A percentile compares a stretch with the other conserved stretches of the same genome.
Evolutionary conservation across 2,329 filamentous ascomycete species (phyloP).

Genomic region (Sporothrix mexicana): DNA sequence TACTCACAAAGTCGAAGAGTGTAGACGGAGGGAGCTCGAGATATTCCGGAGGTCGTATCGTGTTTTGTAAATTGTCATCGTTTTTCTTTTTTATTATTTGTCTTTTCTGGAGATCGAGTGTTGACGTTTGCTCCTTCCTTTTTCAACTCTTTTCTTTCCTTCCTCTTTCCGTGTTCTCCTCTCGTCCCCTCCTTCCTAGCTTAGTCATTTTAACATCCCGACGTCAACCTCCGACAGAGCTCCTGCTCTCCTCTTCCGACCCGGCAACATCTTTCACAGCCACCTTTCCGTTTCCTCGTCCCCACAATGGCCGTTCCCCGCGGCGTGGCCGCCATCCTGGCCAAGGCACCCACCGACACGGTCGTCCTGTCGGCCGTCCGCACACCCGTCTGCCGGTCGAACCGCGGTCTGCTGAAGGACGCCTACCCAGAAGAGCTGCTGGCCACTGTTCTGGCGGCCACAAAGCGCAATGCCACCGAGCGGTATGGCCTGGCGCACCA

Average conservation of each 20-base stretch:
- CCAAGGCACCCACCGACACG: constrained; percentile 79
- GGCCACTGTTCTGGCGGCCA: constrained; percentile 68
- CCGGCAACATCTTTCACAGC: not conserved
- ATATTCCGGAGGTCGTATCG: not conserved
- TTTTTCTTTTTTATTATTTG: not conserved
- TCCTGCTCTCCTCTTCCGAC: not conserved
- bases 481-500: constrained; percentile 74
- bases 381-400: constrained; percentile 82
- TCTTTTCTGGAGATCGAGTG: not conserved
- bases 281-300: not conserved
- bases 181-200: not conserved
- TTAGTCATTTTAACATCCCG: not conserved
- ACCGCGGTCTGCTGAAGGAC: constrained; percentile 83
- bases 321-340: constrained; percentile 76
- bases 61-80: not conserved
- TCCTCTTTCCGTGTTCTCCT: not conserved
- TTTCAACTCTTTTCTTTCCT: not conserved
- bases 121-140: not conserved
- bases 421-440: constrained; percentile 91
- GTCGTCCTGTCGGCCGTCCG: constrained; percentile 91
- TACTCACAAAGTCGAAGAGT: not conserved
- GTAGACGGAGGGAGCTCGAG: not conserved
- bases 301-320: constrained; percentile 58
- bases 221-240: not conserved
- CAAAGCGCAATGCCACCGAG: constrained; percentile 62